Evolutionary conservation across 2,329 filamentous ascomycete species (phyloP), one percentile per base, ranked within the genome.

Genomic region (Paecilomyces sp.): DNA sequence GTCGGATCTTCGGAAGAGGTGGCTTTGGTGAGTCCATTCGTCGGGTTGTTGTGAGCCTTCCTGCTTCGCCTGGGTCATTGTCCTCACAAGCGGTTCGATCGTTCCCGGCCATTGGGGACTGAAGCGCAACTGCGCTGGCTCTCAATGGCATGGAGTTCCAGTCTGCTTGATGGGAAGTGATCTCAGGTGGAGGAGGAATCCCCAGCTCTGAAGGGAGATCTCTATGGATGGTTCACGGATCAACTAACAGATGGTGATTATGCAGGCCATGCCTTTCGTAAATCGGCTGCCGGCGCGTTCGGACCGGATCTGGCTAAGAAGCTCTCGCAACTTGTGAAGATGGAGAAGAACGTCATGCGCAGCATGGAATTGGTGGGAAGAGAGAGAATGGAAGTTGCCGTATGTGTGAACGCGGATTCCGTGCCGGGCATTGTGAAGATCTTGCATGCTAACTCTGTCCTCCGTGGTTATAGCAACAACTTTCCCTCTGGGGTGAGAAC

Each of bases 261-360:
- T 55, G 61, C 47, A 88, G 87, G 88, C 72, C 85, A 90, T 82
- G 85, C 82, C 51, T 81, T 82, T 69, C 77, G 80, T 61, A 81
- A 81, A 68, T 76, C 78, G 54, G 73, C 80, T 57, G 80, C 80
- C 25, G 80, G 80, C 47, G 79, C 80, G 61, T 82, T 82, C 70
- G 86, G 86, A 36, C 86, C 92, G 60, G 94, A 99, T 71, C 87
- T 99, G 61, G 89, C 94, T 61, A 97, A 96, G 85, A 99, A 99
- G 85, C 88, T 99, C 63, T 91, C 92, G 50, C 91, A 96, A 80
- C 85, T 99, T 57, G 94, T 99, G 64, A 99, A 99, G 86, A 99
- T 99, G 94, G 94, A 99, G 82, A 99, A 99, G 87, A 97, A 99
- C 74, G 91, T 97, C 60, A 99, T 99, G 94, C 91, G 94, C 77